Base-by-base conservation (phyloP, 2,329 filamentous ascomycete genomes). In the Gaeumannomyces tritici region DNA sequence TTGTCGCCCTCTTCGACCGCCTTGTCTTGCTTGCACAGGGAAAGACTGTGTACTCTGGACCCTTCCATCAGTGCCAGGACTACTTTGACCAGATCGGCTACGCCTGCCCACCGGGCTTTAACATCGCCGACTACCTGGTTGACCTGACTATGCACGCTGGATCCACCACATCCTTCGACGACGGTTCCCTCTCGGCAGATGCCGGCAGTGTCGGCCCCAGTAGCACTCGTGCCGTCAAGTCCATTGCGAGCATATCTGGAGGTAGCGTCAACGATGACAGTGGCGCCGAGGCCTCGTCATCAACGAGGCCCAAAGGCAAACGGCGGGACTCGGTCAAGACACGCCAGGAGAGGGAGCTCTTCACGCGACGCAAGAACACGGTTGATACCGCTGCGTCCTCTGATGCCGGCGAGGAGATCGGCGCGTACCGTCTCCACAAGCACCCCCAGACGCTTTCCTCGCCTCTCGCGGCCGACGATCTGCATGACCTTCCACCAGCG, bases 101-200 rank as follows among this genome's bases (percentile, higher is more conserved):
- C 73, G 81, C 89, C 59, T 99, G 96, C 71, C 95, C 95, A 13
- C 89, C 93, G 28, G 96, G 96, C 2, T 99, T 98, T 83, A 99
- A 99, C 70, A 98, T 99, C 74, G 95, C 95, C 4, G 95, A 99
- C 73, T 99, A 97, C 71, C 84, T 99, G 6, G 93, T 99, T 33
- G 95, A 99, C 73, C 81, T 99, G 55, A 98, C 95, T 0, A 98
- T 99, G 93, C 95, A 99, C 73, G 93, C 92, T 28, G 85, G 90
- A 63, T 80, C 82, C 57, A 83, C 80, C 26, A 77, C 82, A 8
- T 76, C 84, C 3, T 82, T 85, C 62, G 83, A 88, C 42, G 84
- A 88, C 62, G 83, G 83, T 18, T 74, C 77, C 12, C 64, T 80
- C 51, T 71, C 75, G 7, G 70, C 77, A 9, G 88, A 90, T 66